Evolutionary conservation across 106 monocot species (phyloP).

Genomic region (Dioscorea dumetorum): DNA sequence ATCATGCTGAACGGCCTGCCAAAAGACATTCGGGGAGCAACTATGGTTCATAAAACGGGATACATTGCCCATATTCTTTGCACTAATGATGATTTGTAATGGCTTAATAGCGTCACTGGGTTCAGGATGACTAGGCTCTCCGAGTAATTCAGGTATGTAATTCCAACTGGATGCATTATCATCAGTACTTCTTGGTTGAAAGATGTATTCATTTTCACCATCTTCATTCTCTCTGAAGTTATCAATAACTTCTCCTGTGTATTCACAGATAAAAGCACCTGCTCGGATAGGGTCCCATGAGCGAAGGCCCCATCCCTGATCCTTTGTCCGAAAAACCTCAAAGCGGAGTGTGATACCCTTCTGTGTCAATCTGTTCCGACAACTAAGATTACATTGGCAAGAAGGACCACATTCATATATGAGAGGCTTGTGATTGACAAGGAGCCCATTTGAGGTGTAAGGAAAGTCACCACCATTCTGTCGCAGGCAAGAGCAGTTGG

Average conservation of each 20-base stretch:
- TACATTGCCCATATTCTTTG: constrained; percentile 58
- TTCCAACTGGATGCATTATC: constrained; percentile 66
- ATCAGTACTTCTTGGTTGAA: constrained; percentile 26
- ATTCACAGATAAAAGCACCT: constrained; percentile 46
- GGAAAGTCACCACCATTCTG: constrained; percentile 60
- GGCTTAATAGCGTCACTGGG: constrained; percentile 22
- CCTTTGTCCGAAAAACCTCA: constrained; percentile 40
- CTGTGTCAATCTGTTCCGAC: constrained; percentile 39
- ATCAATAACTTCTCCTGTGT: constrained; percentile 55
- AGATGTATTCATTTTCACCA: constrained; percentile 58
- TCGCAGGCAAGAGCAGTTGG: constrained; percentile 41
- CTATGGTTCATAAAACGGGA: constrained; percentile 90
- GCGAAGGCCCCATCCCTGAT: constrained; percentile 38
- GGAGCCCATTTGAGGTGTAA: constrained; percentile 48
- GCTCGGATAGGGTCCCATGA: constrained; percentile 40
- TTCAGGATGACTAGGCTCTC: constrained; percentile 37
- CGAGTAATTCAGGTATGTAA: constrained; percentile 61
- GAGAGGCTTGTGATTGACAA: constrained; percentile 53
- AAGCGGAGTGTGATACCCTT: constrained; percentile 27
- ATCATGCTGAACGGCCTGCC: constrained; percentile 70
- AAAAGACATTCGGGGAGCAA: constrained; percentile 74
- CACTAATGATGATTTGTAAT: constrained; percentile 45
- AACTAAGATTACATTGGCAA: constrained; percentile 47
- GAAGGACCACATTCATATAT: constrained; percentile 58
- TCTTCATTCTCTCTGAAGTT: constrained; percentile 23